Evolutionary conservation across 177 flowering plant species (phyloP), one percentile per base, ranked within the genome.

Genomic region (Vitis hybrid): DNA sequence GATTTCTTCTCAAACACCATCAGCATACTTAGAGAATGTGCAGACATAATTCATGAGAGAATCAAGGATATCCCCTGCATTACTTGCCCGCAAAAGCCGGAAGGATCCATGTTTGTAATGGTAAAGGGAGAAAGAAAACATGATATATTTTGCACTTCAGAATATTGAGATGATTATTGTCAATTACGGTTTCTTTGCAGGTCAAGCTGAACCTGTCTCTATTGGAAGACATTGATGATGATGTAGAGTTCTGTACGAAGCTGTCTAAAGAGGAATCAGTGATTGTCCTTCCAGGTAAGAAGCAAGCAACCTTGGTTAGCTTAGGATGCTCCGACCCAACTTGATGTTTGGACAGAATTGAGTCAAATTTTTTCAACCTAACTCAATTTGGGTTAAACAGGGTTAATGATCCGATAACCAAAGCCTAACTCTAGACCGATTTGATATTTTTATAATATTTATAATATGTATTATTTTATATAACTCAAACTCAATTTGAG

Each of bases 251-350:
- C 73, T 80, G 84, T 65, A 3, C 64, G 2, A 78, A 79, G 76
- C 76, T 86, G 53, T 83, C 79, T 44, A 77, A 69, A 57, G 92
- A 90, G 80, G 95, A 88, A 80, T 82, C 87, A 11, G 86, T 86
- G 6, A 73, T 90, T 19, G 69, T 88, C 70, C 72, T 87, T 15
- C 92, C 92, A 4, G 94, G 94, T 86, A 71, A 70, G 63, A 50
- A 65, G 1, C 7, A 8, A 12, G 15, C 47, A 31, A 50, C 13
- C 3, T 17, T 19, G 11, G 55, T 24, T 19, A 24, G 7, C 12
- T 52, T 18, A 44, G 9, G 28, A 54, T 54, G 47, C 8, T 24
- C 4, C 28, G 1, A 14, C 22, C n/a, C 53, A 15, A 4, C 11
- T 63, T 44, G 51, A 63, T 9, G 0, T 6, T 9, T 15, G 14